Base-by-base conservation (phyloP, 2,329 filamentous ascomycete genomes). In the Aspergillus japonicus region DNA sequence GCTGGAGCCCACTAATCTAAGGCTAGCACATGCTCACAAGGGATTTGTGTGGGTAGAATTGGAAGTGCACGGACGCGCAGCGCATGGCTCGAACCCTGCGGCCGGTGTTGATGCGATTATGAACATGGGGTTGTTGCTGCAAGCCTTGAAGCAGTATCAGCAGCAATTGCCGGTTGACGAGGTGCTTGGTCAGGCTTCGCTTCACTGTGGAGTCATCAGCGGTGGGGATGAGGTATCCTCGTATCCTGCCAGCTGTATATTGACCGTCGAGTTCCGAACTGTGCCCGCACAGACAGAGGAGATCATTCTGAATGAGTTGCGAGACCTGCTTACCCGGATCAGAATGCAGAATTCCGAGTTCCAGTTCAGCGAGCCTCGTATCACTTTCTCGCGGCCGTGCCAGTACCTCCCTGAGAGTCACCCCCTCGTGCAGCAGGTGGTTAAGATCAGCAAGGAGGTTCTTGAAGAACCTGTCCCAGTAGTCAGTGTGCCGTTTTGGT, bases 171-270 rank as follows among this genome's bases (percentile, higher is more conserved):
- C 73, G 0, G 59, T 67, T 0, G 66, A 72, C 4, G 73, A 80
- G 19, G 63, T 66, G 0, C 61, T 78, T 2, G 81, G 77, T 0
- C 72, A 68, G 8, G 77, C 75, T 5, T 79, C 75, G 2, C 68
- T 83, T 3, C 83, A 85, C 50, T 81, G 79, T 4, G 79, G 79
- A 0, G 61, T 81, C 5, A 80, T 84, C 48, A 74, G 73, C 12
- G 82, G 83, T 1, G 82, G 82, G 0, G 80, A 84, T 56, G 83
- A 85, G 54, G 71, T 74, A 0, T 82, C 82, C 0, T 83, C 80
- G 0, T 85, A 85, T 54, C 81, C 82, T 0, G 78, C 75, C 0
- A 69, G 71, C n/a, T 83, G 82, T 67, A 81, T 73, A 0, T 70
- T 85, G 19, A 77, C 76, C 0, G 54, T 84, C 1, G 83, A 85